Base-by-base conservation (phyloP, 495 filamentous ascomycete species). In the Margaritispora aquatica region DNA sequence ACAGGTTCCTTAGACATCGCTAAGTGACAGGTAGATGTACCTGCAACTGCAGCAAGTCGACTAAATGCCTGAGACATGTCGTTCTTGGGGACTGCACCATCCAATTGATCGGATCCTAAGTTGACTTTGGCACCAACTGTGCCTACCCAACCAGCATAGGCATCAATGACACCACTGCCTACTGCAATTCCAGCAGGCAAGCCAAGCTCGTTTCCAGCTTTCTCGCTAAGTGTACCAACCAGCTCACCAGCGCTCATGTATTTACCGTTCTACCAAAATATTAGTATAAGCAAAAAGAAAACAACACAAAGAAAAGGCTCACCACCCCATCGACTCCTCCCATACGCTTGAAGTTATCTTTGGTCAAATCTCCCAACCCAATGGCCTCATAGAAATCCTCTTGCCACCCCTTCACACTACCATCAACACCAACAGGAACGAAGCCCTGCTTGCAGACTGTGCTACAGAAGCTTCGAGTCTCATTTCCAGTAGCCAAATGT, bases 401-500 rank as follows among this genome's bases (percentile, higher is more conserved):
- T 69, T 97, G 91, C 94, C 94, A 98, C 3, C 94, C 94, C 74
- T 97, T 98, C 19, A 96, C 90, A 72, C 92, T 96, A 36, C 93
- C 93, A 66, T 98, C 94, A 20, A 97, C 90, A 41, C 94, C 94
- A 15, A 97, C 88, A 0, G 94, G 94, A 1, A 98, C 89, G 68
- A 84, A 97, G 0, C 93, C 94, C 68, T 97, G 94, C 73, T 97
- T 97, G 72, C 94, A 97, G 20, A 96, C 89, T 2, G 90, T 86
- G 60, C 89, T 96, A 70, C 93, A 97, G 68, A 90, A 96, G 72
- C 90, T 95, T 59, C 94, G 76, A 38, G 85, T 92, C 72, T 97
- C 92, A 55, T 84, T 89, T 3, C 93, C 94, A n/a, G 94, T 97
- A 19, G 94, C 94, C 59, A 98, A 80, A 68, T 97, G 91, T 0